Evolutionary conservation across 2,329 filamentous ascomycete genomes (phyloP).

Genomic region (Aquanectria penicillioides): DNA sequence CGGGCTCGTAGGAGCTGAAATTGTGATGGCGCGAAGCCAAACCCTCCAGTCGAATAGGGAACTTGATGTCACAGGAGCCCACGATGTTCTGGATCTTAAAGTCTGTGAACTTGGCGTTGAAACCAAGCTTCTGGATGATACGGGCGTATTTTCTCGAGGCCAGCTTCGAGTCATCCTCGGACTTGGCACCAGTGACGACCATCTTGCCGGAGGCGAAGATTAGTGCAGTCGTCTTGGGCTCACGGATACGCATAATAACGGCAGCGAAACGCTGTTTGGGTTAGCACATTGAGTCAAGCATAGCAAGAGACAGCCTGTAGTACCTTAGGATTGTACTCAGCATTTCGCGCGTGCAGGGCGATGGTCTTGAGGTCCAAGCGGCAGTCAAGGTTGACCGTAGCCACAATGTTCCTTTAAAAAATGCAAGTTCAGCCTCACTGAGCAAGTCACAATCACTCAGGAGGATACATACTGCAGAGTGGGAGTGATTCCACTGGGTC

Average conservation of each 20-base stretch:
- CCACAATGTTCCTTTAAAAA: constrained; percentile 90
- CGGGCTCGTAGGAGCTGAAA: constrained; percentile 98
- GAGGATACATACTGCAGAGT: constrained; percentile 92
- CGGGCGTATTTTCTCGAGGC: constrained; percentile 97
- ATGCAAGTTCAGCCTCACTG: constrained; percentile 63
- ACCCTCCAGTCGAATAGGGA: constrained; percentile 96
- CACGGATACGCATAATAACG: constrained; percentile 99
- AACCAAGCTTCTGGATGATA: constrained; percentile 99
- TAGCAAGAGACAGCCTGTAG: constrained; percentile 46
- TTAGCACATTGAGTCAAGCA: constrained; percentile 43
- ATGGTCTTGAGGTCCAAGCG: constrained; percentile 99
- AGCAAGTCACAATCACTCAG: constrained; percentile 47
- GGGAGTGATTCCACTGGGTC: constrained; percentile 89
- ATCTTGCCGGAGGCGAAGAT: constrained; percentile 99
- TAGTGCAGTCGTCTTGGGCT: constrained; percentile 96
- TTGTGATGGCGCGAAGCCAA: constrained; percentile 97
- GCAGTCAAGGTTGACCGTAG: constrained; percentile 97
- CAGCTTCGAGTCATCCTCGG: constrained; percentile 96
- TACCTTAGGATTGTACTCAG: constrained; percentile 99
- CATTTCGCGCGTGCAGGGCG: constrained; percentile 95
- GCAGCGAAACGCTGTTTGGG: constrained; percentile 87
- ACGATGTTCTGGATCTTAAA: constrained; percentile 99
- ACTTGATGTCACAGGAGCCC: constrained; percentile 98
- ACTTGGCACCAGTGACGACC: constrained; percentile 98
- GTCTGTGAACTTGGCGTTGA: constrained; percentile 99